Base-by-base conservation (phyloP, 179 eudicot genomes). In the Heliamphora pulchella region DNA sequence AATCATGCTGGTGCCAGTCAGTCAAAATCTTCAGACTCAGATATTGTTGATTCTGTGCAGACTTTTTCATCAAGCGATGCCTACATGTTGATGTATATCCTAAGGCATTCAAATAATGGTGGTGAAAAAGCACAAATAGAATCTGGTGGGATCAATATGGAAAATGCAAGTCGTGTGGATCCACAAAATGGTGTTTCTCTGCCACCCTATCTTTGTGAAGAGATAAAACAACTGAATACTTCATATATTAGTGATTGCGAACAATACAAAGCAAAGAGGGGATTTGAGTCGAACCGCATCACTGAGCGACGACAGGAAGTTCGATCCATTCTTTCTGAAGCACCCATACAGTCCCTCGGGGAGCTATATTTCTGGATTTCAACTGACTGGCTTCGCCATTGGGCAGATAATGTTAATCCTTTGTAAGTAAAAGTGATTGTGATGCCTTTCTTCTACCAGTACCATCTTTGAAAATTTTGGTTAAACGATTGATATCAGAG, bases 51-150 rank as follows among this genome's bases (percentile, higher is more conserved):
- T 79, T 85, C 82, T 74, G 82, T 83, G 82, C 88, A 88, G 75
- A 87, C 86, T 20, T 96, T 91, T 82, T 90, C 98, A 20, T 96
- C 99, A 46, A 86, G 79, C 80, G 99, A 96, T 88, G 97, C 98
- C 80, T 96, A 96, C 88, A 96, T 96, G 99, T 88, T 96, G 80
- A 96, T 94, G 98, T 96, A 96, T 85, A 86, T 88, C 71, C 89
- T 78, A 77, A 87, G 91, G 80, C 71, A 80, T 77, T 83, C 85
- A 81, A 91, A 86, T 82, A 78, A 72, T 81, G 81, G 76, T 80
- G 86, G 80, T 79, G 86, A 82, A 74, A 79, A 55, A 31, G 67
- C 64, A 14, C 64, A 74, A 55, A 65, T 41, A 18, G 85, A 78
- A 44, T 79, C 82, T 80, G 69, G 83, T 82, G 85, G 75, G 59